Evolutionary conservation across 257 asterid species (phyloP).

Genomic region (Salvia hispanica): DNA sequence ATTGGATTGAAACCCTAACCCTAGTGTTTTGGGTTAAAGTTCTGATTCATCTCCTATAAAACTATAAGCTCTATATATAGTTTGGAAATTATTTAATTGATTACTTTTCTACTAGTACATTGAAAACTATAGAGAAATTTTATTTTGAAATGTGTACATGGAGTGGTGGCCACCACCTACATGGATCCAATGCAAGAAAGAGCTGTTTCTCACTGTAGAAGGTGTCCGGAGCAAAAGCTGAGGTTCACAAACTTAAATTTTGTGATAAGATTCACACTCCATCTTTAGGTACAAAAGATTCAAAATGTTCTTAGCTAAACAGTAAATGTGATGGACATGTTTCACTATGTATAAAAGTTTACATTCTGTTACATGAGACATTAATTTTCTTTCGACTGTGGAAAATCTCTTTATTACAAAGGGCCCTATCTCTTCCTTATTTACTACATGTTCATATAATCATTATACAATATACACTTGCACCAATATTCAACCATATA

Average conservation of each 20-base stretch:
- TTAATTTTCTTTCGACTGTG: conserved; percentile 15
- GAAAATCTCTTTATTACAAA: conserved; percentile 9
- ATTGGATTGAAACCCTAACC: conserved; percentile 41
- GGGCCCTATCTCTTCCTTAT: not conserved
- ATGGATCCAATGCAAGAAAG: conserved; percentile 43
- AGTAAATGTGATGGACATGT: conserved; percentile 23
- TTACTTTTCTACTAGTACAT: not conserved
- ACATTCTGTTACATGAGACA: not conserved
- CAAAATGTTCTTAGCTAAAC: conserved; percentile 22
- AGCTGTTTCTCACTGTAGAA: conserved; percentile 38
- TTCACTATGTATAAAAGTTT: not conserved
- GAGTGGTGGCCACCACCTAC: conserved; percentile 19
- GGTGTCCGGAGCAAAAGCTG: conserved; percentile 34
- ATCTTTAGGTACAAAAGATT: conserved; percentile 30
- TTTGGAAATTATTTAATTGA: not conserved
- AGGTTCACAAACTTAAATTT: conserved; percentile 33
- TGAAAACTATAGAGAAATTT: not conserved
- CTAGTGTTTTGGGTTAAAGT: conserved; percentile 26
- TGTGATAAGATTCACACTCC: conserved; percentile 41
- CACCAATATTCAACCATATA: too few relatives aligned
- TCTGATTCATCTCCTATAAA: too few relatives aligned
- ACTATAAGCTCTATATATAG: too few relatives aligned
- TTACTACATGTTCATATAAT: not conserved
- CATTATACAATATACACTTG: too few relatives aligned
- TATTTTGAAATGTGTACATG: not conserved